These are phyloP conservation scores for Tillandsia leiboldiana DNA, from an alignment of 176 grass and related monocot species.

Conservation along the genomic window DNA sequence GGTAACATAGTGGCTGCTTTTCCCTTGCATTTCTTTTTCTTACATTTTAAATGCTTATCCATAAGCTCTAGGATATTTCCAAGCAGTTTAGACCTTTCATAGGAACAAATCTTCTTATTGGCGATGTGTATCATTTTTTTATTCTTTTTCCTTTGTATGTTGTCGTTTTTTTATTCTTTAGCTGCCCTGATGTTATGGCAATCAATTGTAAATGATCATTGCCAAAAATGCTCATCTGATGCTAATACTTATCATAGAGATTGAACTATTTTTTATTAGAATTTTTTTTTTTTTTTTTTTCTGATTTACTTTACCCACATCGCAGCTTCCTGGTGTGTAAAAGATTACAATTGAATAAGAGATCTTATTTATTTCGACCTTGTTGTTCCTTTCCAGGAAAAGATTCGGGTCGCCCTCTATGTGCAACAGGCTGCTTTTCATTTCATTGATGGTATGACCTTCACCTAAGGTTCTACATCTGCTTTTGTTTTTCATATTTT, in stretches of 20 bases:
- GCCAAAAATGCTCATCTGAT: neutral
- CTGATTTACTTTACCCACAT: no score
- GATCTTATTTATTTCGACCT: neutral
- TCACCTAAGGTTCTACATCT: constrained; percentile 2
- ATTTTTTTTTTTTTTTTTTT: no score
- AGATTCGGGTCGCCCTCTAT: constrained; percentile 47
- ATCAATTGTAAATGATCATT: neutral
- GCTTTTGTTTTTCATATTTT: neutral
- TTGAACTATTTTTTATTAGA: no score
- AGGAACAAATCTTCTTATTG: no score
- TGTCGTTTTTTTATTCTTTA: neutral
- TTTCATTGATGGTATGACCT: constrained; percentile 56
- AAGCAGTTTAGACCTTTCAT: no score
- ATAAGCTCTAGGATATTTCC: no score
- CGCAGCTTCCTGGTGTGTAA: no score
- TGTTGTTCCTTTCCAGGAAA: constrained; percentile 43
- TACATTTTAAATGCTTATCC: no score
- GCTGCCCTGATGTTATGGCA: neutral
- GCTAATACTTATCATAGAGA: neutral
- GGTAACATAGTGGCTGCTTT: no score
- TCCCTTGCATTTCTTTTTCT: no score
- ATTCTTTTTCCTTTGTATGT: neutral
- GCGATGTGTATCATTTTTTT: no score
- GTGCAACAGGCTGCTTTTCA: constrained; percentile 67
- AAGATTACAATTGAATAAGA: no score